A percentile compares a stretch with the other conserved stretches of the same genome.
Conservation (phyloP, 495 filamentous ascomycete genomes). For the Delitschia confertaspora region DNA sequence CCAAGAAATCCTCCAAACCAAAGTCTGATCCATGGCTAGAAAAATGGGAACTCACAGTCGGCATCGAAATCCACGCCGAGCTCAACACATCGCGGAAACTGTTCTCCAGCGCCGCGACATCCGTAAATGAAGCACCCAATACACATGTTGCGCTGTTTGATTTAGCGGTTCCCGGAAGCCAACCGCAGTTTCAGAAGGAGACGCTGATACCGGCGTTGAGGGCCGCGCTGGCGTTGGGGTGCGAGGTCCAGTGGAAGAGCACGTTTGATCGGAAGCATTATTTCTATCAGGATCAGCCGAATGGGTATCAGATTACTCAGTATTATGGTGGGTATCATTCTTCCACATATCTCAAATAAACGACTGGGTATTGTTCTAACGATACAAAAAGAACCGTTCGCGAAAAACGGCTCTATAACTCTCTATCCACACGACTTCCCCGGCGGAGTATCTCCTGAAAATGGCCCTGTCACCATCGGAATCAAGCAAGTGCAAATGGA, state of each 20-base stretch:
- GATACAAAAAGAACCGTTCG: constrained; percentile 58
- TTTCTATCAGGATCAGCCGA: constrained; percentile 95
- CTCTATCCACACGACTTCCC: constrained; percentile 57
- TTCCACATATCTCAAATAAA: no score
- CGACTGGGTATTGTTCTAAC: background rate
- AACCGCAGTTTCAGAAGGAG: constrained; percentile 75
- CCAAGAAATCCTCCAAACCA: constrained; percentile 21
- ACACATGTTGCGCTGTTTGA: constrained; percentile 83
- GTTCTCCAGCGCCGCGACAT: constrained; percentile 70
- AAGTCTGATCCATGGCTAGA: constrained; percentile 42
- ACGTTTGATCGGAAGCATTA: constrained; percentile 96
- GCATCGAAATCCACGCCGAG: constrained; percentile 96
- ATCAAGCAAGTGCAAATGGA: constrained; percentile 95
- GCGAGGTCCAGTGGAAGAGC: constrained; percentile 63
- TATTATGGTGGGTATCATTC: constrained; percentile 54
- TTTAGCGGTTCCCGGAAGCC: constrained; percentile 77
- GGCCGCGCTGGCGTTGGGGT: constrained; percentile 76
- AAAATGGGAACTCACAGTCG: constrained; percentile 84
- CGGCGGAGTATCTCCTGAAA: constrained; percentile 60
- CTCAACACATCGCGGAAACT: constrained; percentile 78
- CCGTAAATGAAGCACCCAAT: constrained; percentile 63
- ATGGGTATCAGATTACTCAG: constrained; percentile 96
- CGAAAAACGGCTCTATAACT: constrained; percentile 60
- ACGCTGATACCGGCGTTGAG: constrained; percentile 82
- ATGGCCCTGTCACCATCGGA: constrained; percentile 58